These are phyloP conservation scores for Neopestalotiopsis sp. DNA, from an alignment of 2,329 filamentous ascomycete genomes.

Conservation along the genomic window DNA sequence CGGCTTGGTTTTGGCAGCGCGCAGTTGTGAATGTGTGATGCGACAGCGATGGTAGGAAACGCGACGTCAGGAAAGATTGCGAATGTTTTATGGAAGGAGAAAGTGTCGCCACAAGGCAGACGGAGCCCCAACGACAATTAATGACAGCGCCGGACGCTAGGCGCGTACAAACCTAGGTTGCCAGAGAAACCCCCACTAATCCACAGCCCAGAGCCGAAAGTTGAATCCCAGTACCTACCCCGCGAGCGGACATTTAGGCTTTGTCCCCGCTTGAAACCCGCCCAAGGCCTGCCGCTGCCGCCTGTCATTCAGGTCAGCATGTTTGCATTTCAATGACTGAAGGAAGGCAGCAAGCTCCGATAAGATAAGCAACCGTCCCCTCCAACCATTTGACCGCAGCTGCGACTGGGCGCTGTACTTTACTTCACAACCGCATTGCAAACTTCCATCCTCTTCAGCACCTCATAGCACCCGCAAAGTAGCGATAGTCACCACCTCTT, in stretches of 20 bases:
- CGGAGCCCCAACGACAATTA: neutral
- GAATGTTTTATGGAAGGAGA: neutral
- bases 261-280: no score
- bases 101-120: neutral
- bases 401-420: neutral
- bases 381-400: neutral
- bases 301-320: neutral
- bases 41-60: neutral
- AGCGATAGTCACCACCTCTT: neutral
- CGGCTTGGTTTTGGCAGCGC: no score
- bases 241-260: neutral
- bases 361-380: slow-evolving; percentile 10
- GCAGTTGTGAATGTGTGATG: neutral
- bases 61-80: neutral
- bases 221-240: neutral
- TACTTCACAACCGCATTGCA: neutral
- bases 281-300: no score
- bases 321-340: neutral
- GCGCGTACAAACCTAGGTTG: neutral
- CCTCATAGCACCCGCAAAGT: neutral
- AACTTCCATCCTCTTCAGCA: neutral
- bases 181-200: neutral
- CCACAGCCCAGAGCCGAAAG: neutral
- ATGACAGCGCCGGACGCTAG: neutral
- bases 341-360: slow-evolving; percentile 7